Evolutionary conservation across 371 early-diverging fungal genomes (phyloP), one percentile per base, ranked within the genome.

Genomic region (Nosema muscidifuracis): DNA sequence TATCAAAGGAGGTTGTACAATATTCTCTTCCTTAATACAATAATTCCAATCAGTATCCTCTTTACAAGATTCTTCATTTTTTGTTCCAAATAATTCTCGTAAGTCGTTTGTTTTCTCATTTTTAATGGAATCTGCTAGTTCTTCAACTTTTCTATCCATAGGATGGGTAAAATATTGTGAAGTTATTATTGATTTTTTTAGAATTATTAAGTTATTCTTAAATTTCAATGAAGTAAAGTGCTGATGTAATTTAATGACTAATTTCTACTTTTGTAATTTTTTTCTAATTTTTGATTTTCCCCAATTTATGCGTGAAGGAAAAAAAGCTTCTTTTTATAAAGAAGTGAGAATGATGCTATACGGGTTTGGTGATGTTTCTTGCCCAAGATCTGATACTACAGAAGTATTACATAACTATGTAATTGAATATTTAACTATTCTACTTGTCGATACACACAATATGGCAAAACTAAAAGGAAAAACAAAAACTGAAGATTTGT

Each of bases 281-380:
- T 2, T 22, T 56, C 0, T 20, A 20, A 15, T 31, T 34, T 34
- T 44, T 24, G 30, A 33, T 56, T 22, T 22, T 58, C 2, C 33
- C 20, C 16, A 22, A 34, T 65, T 73, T 20, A 77, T 77, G 79
- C 76, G 70, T 43, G 83, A 83, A 20, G 67, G 42, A 38, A 70
- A 69, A 65, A 84, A 76, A 66, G 66, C 67, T 30, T 65, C 50
- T 26, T 82, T 84, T 75, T 61, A 78, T 43, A 77, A 81, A 65
- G 84, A 84, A 87, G 89, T 93, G 56, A 85, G 89, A 69, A 81
- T 86, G 61, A 84, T 97, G 78, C 91, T 97, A 91, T 95, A 92
- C 83, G 95, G 94, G 22, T 93, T 90, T 83, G 97, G 97, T 22
- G 97, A 97, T 83, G 89, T 88, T 15, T 84, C 85, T n/a, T 87